Evolutionary conservation across 345 rosid genomes (phyloP), one percentile per base, ranked within the genome.

Genomic region (Passiflora organensis): DNA sequence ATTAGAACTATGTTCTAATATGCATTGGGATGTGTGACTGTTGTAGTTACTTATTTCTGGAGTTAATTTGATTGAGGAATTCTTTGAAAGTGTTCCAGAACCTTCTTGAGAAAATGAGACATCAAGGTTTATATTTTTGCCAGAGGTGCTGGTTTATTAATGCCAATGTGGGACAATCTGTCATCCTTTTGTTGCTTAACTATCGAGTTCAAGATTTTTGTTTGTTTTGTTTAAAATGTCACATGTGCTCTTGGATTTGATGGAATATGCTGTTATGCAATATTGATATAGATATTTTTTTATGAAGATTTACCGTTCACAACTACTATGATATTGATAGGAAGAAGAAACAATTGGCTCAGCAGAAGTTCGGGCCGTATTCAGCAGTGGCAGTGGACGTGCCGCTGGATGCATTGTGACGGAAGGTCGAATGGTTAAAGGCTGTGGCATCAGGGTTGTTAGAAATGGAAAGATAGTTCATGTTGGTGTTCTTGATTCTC

Each of bases 371-470:
- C 86, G 96, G 48, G 95, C 94, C 41, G 74, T 82, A 56, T 93
- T 93, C 77, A 82, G 91, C 75, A 93, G 99, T 63, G 99, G 99
- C 39, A 93, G 99, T 63, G 94, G 95, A 46, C 96, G 86, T 69
- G 91, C 79, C 74, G 99, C 99, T 63, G 99, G 99, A 60, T 93
- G 99, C 80, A 86, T 93, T 89, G 91, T 89, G 49, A 81, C 72
- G 13, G 96, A 89, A 64, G 99, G 99, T 43, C 89, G 84, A 66
- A 66, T 93, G 55, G 80, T 77, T 60, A 81, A 84, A 77, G 96
- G 79, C 51, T 89, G 96, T 73, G 95, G 99, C 45, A 73, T 86
- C 64, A 85, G 75, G 51, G 89, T 93, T 28, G 39, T 70, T 58
- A 83, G 95, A 62, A 89, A 80, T 41, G 70, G 83, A 52, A 87